phyloP scores from a whole-genome alignment of 1,284 basidiomycete species.

The Farysia itapuensis region DNA sequence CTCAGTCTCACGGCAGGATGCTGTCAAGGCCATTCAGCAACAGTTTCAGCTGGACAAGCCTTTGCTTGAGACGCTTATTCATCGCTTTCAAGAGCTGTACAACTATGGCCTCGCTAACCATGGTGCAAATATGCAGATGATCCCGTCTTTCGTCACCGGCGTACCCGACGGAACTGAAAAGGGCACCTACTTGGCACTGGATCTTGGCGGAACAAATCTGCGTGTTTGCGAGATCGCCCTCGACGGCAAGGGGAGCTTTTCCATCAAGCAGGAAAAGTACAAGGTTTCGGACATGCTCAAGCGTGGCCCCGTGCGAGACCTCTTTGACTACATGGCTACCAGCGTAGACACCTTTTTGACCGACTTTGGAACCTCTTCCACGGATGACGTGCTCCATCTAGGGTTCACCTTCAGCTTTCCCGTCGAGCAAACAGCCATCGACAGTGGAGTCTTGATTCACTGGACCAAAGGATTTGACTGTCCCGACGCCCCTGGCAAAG shows the following conservation, averaged over 20 bases:
- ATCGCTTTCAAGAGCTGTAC: constrained; percentile 46
- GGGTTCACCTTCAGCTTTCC: constrained; percentile 80
- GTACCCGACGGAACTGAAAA: constrained; percentile 50
- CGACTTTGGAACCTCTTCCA: constrained; percentile 63
- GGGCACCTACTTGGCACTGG: constrained; percentile 54
- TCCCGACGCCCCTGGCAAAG: constrained; percentile 75
- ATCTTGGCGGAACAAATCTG: constrained; percentile 55
- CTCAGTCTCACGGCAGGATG: constrained; percentile 23
- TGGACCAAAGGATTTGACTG: constrained; percentile 61
- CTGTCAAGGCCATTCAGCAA: constrained; percentile 28
- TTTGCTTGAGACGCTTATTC: constrained; percentile 32
- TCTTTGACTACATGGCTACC: constrained; percentile 81
- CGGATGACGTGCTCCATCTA: constrained; percentile 58
- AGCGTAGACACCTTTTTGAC: constrained; percentile 92
- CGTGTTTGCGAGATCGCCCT: constrained; percentile 91
- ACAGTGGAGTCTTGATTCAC: constrained; percentile 73
- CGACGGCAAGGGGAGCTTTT: constrained; percentile 84
- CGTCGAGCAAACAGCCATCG: constrained; percentile 91
- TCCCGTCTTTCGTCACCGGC: constrained; percentile 53
- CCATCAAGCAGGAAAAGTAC: constrained; percentile 66
- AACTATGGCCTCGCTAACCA: constrained; percentile 42
- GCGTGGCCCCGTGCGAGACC: constrained; percentile 39
- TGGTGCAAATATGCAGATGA: constrained; percentile 56
- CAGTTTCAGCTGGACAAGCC: constrained; percentile 40
- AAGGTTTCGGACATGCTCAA: constrained; percentile 54